Conservation (phyloP, 352 stramenopile species). For the Globisporangium cystogenes region DNA sequence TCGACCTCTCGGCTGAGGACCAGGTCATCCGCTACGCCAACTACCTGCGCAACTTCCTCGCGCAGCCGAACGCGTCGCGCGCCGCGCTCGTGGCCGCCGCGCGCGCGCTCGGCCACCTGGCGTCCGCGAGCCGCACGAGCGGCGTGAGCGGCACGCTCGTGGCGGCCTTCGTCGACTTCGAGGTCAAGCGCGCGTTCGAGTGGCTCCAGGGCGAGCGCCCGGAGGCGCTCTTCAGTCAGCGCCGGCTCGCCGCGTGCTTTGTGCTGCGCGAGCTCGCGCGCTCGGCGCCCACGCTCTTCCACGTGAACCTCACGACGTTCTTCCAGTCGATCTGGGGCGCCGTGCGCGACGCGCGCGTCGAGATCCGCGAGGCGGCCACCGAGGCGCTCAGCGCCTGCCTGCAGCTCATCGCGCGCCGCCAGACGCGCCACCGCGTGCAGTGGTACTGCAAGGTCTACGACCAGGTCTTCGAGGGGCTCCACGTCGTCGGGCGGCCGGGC, state of each 20-base stretch:
- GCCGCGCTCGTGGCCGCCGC: slow-evolving; percentile 59
- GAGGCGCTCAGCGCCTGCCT: slow-evolving; percentile 85
- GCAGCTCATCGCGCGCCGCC: slow-evolving; percentile 76
- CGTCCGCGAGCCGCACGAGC: slow-evolving; percentile 48
- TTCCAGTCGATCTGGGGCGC: slow-evolving; percentile 91
- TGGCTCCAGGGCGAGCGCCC: slow-evolving; percentile 75
- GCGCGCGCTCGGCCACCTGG: slow-evolving; percentile 79
- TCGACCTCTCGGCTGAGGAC: slow-evolving; percentile 79
- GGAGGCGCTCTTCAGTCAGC: slow-evolving; percentile 71
- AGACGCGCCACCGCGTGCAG: slow-evolving; percentile 81
- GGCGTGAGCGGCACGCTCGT: slow-evolving; percentile 82
- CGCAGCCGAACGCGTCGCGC: slow-evolving; percentile 58
- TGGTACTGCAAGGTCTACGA: slow-evolving; percentile 93
- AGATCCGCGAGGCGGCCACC: slow-evolving; percentile 81
- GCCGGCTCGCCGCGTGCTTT: slow-evolving; percentile 73
- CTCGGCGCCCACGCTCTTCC: slow-evolving; percentile 87
- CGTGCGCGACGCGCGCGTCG: slow-evolving; percentile 61
- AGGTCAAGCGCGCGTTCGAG: slow-evolving; percentile 88
- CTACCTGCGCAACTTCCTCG: slow-evolving; percentile 84
- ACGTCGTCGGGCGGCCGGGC: neutral
- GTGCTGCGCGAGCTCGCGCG: slow-evolving; percentile 84
- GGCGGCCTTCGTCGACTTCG: slow-evolving; percentile 90
- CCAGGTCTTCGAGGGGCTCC: slow-evolving; percentile 82
- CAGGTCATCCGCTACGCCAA: slow-evolving; percentile 90
- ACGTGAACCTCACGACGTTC: slow-evolving; percentile 89